Conservation (phyloP, 1,284 basidiomycete species). For the Ceratobasidium sp. region DNA sequence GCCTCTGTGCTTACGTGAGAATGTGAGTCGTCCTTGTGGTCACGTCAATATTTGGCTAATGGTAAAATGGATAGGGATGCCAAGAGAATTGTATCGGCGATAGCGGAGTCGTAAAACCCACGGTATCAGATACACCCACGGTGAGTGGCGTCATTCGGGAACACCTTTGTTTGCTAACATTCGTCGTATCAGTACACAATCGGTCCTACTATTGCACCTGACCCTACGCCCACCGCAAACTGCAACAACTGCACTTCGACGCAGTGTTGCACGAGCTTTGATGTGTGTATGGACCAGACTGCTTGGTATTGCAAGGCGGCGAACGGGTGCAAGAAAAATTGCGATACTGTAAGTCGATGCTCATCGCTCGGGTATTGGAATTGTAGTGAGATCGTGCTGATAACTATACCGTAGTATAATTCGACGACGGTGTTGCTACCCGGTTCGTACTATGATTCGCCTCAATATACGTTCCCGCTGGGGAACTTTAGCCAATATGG, state of each 20-base stretch:
- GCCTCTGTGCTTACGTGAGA: neutral
- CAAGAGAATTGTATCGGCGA: constrained; percentile 22
- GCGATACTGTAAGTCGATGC: neutral
- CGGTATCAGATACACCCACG: neutral
- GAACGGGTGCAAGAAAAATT: constrained; percentile 7
- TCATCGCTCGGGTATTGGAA: neutral
- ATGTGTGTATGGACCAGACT: neutral
- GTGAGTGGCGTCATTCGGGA: neutral
- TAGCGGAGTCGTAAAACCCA: constrained; percentile 15
- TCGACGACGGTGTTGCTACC: too few species aligned
- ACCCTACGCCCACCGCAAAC: too few species aligned
- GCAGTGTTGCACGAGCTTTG: too few species aligned
- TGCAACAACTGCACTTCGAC: too few species aligned
- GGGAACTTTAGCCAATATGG: too few species aligned
- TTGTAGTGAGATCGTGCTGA: too few species aligned
- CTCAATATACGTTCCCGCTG: too few species aligned
- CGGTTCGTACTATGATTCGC: too few species aligned
- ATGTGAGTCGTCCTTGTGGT: constrained; percentile 2
- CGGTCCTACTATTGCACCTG: too few species aligned
- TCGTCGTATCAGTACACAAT: neutral
- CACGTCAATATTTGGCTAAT: neutral
- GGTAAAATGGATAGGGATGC: too few species aligned
- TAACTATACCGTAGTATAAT: neutral
- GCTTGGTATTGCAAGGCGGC: constrained; percentile 7
- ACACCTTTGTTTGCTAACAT: neutral